Percentiles rank a stretch among this genome's conserved stretches.
These are phyloP conservation scores for Melocanna baccifera DNA, from an alignment of 176 grass and related monocot genomes.

Conservation along the genomic window DNA sequence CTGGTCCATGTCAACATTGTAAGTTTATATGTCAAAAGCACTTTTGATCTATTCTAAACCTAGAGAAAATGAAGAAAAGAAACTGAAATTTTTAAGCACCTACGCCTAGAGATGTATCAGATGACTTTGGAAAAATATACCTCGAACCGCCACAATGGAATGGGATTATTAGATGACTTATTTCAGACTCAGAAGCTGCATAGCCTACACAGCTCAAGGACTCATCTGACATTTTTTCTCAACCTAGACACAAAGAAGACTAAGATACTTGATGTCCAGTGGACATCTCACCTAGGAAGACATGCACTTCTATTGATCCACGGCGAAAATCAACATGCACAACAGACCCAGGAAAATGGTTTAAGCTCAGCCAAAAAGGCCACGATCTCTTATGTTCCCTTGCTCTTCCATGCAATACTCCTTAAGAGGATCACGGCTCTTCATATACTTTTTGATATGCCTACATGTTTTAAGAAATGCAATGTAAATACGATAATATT, in stretches of 20 bases:
- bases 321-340: slow-evolving; percentile 21
- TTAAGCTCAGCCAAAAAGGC: slow-evolving; percentile 69
- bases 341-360: slow-evolving; percentile 1
- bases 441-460: slow-evolving; percentile 60
- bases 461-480: slow-evolving; percentile 37
- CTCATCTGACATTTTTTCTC: no score
- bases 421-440: slow-evolving; percentile 73
- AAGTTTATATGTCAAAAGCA: no score
- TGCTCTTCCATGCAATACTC: slow-evolving; percentile 64
- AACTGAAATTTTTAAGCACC: no score
- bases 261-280: slow-evolving; percentile 14
- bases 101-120: no score
- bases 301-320: slow-evolving; percentile 4
- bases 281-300: slow-evolving; percentile 29
- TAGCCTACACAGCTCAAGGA: no score
- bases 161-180: no score
- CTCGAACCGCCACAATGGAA: no score
- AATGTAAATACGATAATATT: slow-evolving; percentile 13
- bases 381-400: slow-evolving; percentile 33
- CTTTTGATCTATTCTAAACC: no score
- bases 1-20: no score
- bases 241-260: slow-evolving; percentile 48
- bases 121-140: no score
- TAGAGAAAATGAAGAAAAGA: no score
- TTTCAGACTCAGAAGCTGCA: no score